These are phyloP conservation scores for Pseudozyma sp. DNA, from an alignment of 1,284 basidiomycete genomes.

Conservation along the genomic window DNA sequence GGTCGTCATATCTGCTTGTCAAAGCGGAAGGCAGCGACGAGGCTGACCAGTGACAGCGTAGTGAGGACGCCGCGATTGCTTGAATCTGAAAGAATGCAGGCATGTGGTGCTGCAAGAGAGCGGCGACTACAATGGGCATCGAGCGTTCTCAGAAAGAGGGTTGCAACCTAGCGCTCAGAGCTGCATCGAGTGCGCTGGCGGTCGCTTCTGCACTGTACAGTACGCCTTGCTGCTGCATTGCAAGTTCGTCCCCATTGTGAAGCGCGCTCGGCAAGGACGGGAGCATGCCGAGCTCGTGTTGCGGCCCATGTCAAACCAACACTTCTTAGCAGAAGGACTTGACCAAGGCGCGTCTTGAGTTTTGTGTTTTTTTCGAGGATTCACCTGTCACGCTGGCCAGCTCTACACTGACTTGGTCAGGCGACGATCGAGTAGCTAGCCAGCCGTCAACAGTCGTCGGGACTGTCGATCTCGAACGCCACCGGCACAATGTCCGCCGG, in stretches of 20 bases:
- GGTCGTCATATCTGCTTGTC: neutral
- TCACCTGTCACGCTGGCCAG: too few relatives aligned
- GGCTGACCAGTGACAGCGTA: too few relatives aligned
- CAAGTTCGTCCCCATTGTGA: neutral
- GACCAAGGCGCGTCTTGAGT: neutral
- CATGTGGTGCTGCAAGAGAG: neutral
- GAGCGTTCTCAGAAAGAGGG: neutral
- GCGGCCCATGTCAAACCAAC: neutral
- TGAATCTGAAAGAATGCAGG: too few relatives aligned
- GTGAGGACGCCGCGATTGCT: too few relatives aligned
- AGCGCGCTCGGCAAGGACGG: too few relatives aligned
- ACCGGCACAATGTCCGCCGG: neutral
- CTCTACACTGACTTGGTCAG: too few relatives aligned
- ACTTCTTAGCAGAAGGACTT: neutral
- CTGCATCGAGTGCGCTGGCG: neutral
- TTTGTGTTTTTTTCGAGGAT: too few relatives aligned
- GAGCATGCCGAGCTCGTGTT: too few relatives aligned
- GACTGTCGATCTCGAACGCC: neutral
- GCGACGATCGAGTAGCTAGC: too few relatives aligned
- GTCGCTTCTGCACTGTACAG: neutral
- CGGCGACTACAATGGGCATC: neutral
- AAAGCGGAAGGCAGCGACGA: neutral
- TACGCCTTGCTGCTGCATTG: neutral
- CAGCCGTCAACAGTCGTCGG: too few relatives aligned
- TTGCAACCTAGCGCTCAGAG: neutral